Conservation (phyloP, 208 protist genomes). For the Phytomonas serpens region DNA sequence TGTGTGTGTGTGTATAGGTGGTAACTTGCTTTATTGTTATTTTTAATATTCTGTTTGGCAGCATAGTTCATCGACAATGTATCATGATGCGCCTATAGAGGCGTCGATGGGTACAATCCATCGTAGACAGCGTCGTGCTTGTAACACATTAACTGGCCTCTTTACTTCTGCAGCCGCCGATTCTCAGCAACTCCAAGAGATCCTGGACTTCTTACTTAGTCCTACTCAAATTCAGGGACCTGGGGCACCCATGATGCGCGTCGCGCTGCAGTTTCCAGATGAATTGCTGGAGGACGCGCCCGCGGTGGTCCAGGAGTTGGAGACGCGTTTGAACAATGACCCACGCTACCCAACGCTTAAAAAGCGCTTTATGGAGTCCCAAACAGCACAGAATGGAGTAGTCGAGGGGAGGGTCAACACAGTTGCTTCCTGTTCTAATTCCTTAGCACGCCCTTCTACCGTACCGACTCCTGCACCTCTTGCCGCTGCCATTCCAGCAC, state of each 20-base stretch:
- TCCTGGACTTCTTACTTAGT: conserved; percentile 19
- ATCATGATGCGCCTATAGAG: conserved; percentile 56
- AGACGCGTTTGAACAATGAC: conserved; percentile 28
- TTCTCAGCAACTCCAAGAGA: conserved; percentile 20
- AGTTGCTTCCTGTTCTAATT: not conserved
- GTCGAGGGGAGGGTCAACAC: not conserved
- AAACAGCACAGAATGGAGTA: not conserved
- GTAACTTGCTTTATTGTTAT: conserved; percentile 3
- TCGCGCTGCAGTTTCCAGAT: conserved; percentile 90
- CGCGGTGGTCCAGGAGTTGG: conserved; percentile 40
- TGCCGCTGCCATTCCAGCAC: not conserved
- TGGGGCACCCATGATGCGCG: conserved; percentile 12
- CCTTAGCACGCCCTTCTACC: not conserved
- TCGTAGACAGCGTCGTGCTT: conserved; percentile 17
- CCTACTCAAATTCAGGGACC: not conserved
- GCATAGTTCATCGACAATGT: conserved; percentile 32
- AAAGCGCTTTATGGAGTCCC: conserved; percentile 9
- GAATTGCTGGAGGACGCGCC: conserved; percentile 66
- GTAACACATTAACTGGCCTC: not conserved
- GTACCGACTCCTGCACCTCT: not conserved
- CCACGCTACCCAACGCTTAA: conserved; percentile 15
- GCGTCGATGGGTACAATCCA: conserved; percentile 30
- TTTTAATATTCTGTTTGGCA: conserved; percentile 13
- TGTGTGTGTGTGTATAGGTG: not conserved
- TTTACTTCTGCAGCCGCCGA: not conserved